Evolutionary conservation across 2,329 filamentous ascomycete genomes (phyloP).

Genomic region (Aspergillus neotritici): DNA sequence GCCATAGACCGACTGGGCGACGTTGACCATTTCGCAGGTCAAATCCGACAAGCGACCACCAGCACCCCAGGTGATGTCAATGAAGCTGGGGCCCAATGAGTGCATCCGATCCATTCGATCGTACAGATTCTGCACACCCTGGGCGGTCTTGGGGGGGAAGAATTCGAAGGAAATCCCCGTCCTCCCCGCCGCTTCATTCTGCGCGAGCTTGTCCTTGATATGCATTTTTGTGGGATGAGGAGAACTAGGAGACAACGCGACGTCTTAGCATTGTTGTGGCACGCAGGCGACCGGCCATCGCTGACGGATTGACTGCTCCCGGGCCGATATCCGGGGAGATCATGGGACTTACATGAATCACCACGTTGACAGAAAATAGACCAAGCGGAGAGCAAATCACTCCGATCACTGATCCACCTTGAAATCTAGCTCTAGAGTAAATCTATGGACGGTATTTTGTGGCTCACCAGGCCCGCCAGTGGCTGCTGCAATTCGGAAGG

Average conservation of each 20-base stretch:
- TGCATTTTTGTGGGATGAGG: conserved; percentile 60
- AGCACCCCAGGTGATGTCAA: conserved; percentile 98
- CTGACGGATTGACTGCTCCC: too few species aligned
- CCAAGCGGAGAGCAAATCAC: too few species aligned
- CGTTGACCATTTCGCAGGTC: conserved; percentile 95
- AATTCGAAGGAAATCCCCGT: conserved; percentile 99
- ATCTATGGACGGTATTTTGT: neutral
- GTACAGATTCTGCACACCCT: conserved; percentile 96
- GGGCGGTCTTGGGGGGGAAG: conserved; percentile 87
- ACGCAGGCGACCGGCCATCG: too few species aligned
- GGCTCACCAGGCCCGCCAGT: too few species aligned
- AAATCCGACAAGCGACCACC: conserved; percentile 85
- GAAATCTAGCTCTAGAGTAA: too few species aligned
- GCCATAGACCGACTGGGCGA: conserved; percentile 90
- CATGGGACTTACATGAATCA: too few species aligned
- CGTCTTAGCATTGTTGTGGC: neutral
- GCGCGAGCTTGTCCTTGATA: conserved; percentile 83
- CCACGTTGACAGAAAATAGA: too few species aligned
- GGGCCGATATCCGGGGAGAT: too few species aligned
- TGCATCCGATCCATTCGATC: conserved; percentile 99
- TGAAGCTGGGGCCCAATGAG: conserved; percentile 85
- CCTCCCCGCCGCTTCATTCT: conserved; percentile 70
- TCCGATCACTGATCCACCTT: too few species aligned
- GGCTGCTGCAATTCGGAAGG: too few species aligned
- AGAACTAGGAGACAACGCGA: conserved; percentile 1